These are phyloP conservation scores for Syzygium malaccense DNA, from an alignment of 441 rosid genomes.

Conservation along the genomic window DNA sequence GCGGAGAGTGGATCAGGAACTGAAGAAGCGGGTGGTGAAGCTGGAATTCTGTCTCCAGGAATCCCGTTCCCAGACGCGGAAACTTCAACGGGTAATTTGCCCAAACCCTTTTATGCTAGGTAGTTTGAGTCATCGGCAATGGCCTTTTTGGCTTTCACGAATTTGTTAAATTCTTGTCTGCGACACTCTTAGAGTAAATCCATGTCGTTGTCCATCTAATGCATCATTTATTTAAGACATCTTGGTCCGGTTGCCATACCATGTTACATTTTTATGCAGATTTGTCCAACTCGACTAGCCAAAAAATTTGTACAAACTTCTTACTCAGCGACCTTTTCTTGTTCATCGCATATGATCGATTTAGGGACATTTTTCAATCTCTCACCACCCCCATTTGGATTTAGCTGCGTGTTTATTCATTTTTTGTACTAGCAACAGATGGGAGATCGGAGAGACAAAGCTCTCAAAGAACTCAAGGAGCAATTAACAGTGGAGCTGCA, in stretches of 20 bases:
- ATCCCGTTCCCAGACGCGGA: conserved; percentile 80
- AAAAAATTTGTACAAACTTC: not conserved
- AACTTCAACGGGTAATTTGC: conserved; percentile 65
- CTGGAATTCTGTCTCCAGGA: conserved; percentile 92
- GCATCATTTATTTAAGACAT: too few relatives aligned
- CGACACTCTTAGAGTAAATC: not conserved
- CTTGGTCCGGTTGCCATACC: not conserved
- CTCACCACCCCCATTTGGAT: not conserved
- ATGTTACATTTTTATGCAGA: not conserved
- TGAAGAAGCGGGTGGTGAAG: conserved; percentile 81
- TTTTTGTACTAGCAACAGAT: conserved; percentile 31
- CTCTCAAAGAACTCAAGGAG: conserved; percentile 61
- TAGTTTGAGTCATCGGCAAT: not conserved
- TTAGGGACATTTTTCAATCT: not conserved
- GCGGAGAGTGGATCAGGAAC: conserved; percentile 76
- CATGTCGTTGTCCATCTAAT: not conserved
- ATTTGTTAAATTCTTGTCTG: not conserved
- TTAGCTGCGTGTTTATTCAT: not conserved
- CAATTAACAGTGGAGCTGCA: conserved; percentile 48
- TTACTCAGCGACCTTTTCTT: not conserved
- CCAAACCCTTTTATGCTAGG: not conserved
- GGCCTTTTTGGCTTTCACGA: not conserved
- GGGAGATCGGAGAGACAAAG: conserved; percentile 84
- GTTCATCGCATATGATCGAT: not conserved
- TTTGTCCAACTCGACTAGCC: not conserved